Evolutionary conservation across 225 moss, liverwort and hornwort genomes (phyloP).

Genomic region (Straminergon stramineum): DNA sequence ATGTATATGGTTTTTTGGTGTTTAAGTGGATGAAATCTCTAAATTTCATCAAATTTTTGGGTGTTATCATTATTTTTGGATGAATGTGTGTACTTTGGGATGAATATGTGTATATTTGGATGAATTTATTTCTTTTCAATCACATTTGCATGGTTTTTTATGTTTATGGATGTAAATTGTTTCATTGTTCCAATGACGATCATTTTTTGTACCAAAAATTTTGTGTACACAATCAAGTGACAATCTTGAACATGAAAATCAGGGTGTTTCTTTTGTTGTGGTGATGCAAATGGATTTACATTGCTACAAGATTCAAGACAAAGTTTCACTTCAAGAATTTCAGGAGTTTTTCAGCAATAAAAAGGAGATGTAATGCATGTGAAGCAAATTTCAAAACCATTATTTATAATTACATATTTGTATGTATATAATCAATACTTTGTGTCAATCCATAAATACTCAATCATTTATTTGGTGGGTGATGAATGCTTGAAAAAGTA

Average conservation of each 20-base stretch:
- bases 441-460: not conserved
- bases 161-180: not conserved
- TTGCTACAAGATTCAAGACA: not conserved
- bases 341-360: not conserved
- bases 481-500: not conserved
- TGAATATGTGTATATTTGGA: too few species aligned
- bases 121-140: not conserved
- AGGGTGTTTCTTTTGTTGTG: fast-evolving
- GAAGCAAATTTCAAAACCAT: not conserved
- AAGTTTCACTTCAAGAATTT: too few species aligned
- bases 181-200: not conserved
- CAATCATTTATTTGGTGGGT: not conserved
- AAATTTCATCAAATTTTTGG: not conserved
- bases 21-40: not conserved
- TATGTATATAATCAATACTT: not conserved
- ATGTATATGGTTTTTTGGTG: not conserved
- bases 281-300: fast-evolving
- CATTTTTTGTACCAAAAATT: fast-evolving
- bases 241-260: not conserved
- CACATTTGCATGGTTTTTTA: too few species aligned
- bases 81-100: not conserved
- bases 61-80: not conserved
- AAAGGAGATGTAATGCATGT: too few species aligned
- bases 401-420: not conserved
- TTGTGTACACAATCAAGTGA: fast-evolving